Percentiles rank a stretch among this genome's conserved stretches.
Conservation (phyloP, 2,329 filamentous ascomycete species). For the Diaporthe longicolla region DNA sequence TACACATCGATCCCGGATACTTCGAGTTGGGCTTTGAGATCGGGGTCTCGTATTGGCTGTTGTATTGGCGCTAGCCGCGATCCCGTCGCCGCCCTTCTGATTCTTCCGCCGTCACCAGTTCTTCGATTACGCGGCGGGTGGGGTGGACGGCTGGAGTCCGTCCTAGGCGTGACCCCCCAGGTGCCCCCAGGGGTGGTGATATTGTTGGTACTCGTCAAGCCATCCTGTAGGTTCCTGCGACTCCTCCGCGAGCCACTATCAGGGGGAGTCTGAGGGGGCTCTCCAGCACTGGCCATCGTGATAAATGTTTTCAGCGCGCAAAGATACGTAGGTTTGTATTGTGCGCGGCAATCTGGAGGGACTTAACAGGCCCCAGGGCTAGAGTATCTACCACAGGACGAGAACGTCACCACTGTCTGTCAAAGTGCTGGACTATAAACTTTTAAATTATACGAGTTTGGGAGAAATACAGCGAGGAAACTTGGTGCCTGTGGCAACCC, state of each 20-base stretch:
- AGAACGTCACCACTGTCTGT: not conserved
- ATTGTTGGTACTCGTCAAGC: no score
- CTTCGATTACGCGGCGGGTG: no score
- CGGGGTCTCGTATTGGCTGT: not conserved
- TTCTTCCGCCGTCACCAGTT: no score
- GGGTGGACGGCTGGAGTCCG: no score
- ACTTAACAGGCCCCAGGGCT: not conserved
- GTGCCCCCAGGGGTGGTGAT: no score
- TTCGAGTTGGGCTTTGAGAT: not conserved
- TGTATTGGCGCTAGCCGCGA: not conserved
- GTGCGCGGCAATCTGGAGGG: not conserved
- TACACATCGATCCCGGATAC: slow-evolving; percentile 33
- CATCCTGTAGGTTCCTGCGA: no score
- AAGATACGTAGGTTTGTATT: not conserved
- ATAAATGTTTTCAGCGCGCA: not conserved
- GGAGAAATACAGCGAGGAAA: not conserved
- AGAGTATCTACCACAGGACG: no score
- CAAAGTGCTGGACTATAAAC: not conserved
- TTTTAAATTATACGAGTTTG: not conserved
- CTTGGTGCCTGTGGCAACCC: not conserved
- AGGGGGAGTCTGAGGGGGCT: not conserved
- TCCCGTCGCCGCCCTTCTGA: no score
- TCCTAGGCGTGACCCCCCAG: no score
- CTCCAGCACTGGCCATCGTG: not conserved
- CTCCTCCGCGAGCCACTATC: no score